Evolutionary conservation across 2,329 filamentous ascomycete genomes (phyloP), one percentile per base, ranked within the genome.

Genomic region (Didymellaceae sp.): DNA sequence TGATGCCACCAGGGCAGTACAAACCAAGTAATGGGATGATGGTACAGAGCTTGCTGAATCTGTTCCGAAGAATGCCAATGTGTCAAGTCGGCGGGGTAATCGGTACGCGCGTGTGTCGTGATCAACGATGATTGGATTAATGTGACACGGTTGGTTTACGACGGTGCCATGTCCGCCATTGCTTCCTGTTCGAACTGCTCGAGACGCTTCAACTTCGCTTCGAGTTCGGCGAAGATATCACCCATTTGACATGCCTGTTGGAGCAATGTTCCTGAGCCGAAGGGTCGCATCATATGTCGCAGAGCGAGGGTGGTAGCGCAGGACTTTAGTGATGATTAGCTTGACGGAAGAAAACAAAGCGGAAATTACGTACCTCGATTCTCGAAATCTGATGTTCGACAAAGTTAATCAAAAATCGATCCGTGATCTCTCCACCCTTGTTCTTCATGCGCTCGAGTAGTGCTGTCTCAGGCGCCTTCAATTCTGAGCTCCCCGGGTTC

Each of bases 371-470:
- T 79, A 95, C 91, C 86, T 99, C 94, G 71, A 99, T 95, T 66
- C 94, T 86, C 71, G 89, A 92, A 62, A 99, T 89, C 80, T 97
- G 91, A 70, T 97, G 92, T 71, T 96, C 92, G 72, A 97, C 83
- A 66, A 99, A 91, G 66, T 90, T 91, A 47, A 96, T 76, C 74
- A 97, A 78, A 74, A 96, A 93, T 44, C 85, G 81, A 78, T 97
- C 94, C 21, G 92, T 91, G 45, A 97, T 84, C 70, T 97, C 91
- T 9, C 90, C 91, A 41, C 89, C 90, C 32, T 86, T 77, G 50
- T 80, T 79, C 72, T 85, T 87, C 75, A 88, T 85, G 57, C 82
- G 78, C 67, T 96, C 91, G 59, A 97, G 77, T 47, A 97, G 76
- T 59, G 90, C 88, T 26, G 89, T 90, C 75, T 96, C 91, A 0